phyloP scores from a whole-genome alignment of 257 asterid species.

The Oldenlandia corymbosa region DNA sequence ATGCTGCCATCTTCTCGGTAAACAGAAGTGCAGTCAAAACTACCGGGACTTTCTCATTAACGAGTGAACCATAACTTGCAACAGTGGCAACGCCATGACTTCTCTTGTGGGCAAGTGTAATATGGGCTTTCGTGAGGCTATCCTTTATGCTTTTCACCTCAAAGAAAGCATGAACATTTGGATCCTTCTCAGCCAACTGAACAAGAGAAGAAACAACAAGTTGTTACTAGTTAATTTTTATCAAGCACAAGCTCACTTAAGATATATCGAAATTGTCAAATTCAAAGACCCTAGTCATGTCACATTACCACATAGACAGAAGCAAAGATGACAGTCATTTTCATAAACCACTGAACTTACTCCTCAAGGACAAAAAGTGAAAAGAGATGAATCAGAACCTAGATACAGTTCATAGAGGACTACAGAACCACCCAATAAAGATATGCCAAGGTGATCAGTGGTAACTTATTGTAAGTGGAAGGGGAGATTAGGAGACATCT shows the following conservation, averaged over 20 bases:
- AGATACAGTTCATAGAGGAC: not conserved
- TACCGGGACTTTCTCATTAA: constrained; percentile 57
- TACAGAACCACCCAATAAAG: not conserved
- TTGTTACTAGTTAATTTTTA: not conserved
- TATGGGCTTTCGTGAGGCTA: constrained; percentile 54
- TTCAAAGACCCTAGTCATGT: not conserved
- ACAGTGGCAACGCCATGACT: constrained; percentile 83
- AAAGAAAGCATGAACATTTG: constrained; percentile 41
- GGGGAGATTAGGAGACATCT: not conserved
- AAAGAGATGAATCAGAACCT: not conserved
- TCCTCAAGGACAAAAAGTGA: not conserved
- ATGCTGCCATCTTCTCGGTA: constrained; percentile 68
- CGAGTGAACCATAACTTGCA: constrained; percentile 55
- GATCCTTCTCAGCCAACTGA: constrained; percentile 60
- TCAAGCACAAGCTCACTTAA: not conserved
- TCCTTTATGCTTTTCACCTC: constrained; percentile 47
- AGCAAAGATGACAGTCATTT: not conserved
- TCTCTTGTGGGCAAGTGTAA: constrained; percentile 91
- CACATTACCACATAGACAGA: not conserved
- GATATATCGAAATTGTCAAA: not conserved
- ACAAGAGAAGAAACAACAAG: not conserved
- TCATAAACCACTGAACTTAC: not conserved
- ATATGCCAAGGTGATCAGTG: not conserved
- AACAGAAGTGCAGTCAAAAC: constrained; percentile 49
- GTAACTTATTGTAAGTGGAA: not conserved